Conservation (phyloP, 257 asterid genomes). For the Echium plantagineum region DNA sequence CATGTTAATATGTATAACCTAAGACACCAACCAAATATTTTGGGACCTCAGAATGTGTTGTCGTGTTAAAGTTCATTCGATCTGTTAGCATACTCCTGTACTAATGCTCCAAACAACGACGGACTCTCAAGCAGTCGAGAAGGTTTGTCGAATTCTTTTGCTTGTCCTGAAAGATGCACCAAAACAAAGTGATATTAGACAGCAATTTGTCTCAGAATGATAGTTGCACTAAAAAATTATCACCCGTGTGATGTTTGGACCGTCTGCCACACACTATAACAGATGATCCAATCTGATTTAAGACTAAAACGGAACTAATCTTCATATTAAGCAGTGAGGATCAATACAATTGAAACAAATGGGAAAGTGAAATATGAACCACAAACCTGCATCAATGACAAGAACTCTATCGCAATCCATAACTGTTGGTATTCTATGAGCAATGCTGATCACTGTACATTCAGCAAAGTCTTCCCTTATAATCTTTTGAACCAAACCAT, state of each 20-base stretch:
- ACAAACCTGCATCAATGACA: constrained; percentile 75
- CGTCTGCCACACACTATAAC: neutral
- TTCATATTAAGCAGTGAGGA: neutral
- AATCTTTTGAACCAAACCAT: constrained; percentile 82
- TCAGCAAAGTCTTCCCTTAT: constrained; percentile 78
- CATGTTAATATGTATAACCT: neutral
- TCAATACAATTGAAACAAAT: neutral
- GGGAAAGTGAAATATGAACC: neutral
- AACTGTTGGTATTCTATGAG: constrained; percentile 92
- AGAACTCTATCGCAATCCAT: constrained; percentile 93
- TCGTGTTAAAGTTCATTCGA: constrained; percentile 50
- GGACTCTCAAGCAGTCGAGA: constrained; percentile 59
- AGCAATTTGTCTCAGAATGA: too few relatives aligned
- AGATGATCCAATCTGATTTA: neutral
- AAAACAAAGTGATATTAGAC: neutral
- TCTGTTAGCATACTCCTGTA: constrained; percentile 87
- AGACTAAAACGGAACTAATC: neutral
- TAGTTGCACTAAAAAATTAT: too few relatives aligned
- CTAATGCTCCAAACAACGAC: constrained; percentile 88
- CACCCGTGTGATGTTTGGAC: neutral
- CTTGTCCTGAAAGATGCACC: constrained; percentile 36
- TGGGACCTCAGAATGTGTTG: neutral
- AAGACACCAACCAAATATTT: constrained; percentile 4
- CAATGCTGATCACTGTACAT: constrained; percentile 91
- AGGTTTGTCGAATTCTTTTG: constrained; percentile 73